Evolutionary conservation across 345 rosid species (phyloP).

Genomic region (Erucastrum elatum): DNA sequence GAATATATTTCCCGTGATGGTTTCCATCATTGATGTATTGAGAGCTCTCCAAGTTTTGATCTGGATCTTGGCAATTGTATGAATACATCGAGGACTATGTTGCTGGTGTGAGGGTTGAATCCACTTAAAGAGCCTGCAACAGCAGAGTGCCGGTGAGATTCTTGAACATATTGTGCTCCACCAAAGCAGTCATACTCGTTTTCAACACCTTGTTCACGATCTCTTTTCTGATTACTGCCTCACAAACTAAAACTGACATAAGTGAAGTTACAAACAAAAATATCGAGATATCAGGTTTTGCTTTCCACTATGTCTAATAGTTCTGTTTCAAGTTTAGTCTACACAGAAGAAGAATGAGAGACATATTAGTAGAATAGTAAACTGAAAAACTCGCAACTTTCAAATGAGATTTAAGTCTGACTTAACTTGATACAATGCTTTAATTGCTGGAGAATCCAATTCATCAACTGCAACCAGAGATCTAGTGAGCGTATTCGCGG

Average conservation of each 20-base stretch:
- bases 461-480: too few species aligned
- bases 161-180: conserved; percentile 83
- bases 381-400: background rate
- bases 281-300: background rate
- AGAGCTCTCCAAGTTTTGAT: too few species aligned
- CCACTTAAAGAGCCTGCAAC: conserved; percentile 84
- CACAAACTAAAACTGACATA: conserved; percentile 7
- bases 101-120: conserved; percentile 83
- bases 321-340: background rate
- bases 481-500: background rate
- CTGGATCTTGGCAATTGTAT: too few species aligned
- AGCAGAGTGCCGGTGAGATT: conserved; percentile 72
- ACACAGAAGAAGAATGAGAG: too few species aligned
- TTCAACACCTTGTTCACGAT: conserved; percentile 50
- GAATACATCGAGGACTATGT: conserved; percentile 70
- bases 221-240: conserved; percentile 75
- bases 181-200: conserved; percentile 62
- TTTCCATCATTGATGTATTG: too few species aligned
- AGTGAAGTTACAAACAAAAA: conserved; percentile 40
- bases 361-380: too few species aligned
- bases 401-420: background rate
- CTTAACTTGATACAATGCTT: background rate
- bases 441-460: background rate
- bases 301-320: background rate
- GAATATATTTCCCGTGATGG: too few species aligned